phyloP scores from a whole-genome alignment of 78 protist species.

The Dictyostelium purpureum region DNA sequence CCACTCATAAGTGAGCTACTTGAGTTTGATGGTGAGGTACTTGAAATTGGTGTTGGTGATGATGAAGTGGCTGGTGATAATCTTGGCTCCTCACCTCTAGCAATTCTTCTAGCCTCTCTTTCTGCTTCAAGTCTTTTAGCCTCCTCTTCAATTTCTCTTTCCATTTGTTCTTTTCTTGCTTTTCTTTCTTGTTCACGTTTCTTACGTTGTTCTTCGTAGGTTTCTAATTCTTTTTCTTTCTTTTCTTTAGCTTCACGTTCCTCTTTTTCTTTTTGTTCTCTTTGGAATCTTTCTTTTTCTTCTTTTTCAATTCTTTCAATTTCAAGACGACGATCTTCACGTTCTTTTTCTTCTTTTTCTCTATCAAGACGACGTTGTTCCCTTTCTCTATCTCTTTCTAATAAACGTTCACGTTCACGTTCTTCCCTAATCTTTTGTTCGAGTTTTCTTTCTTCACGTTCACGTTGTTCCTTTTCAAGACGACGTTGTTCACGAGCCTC shows the following conservation, averaged over 20 bases:
- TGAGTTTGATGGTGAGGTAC: slow-evolving; percentile 6
- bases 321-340: slow-evolving; percentile 12
- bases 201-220: slow-evolving; percentile 20
- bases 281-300: background rate
- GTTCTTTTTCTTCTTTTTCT: slow-evolving; percentile 25
- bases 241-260: slow-evolving; percentile 34
- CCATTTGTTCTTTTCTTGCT: slow-evolving; percentile 50
- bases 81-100: slow-evolving; percentile 16
- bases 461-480: slow-evolving; percentile 11
- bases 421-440: slow-evolving; percentile 17
- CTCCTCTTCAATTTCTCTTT: slow-evolving; percentile 45
- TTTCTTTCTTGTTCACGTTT: slow-evolving; percentile 47
- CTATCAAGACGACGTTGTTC: slow-evolving; percentile 39
- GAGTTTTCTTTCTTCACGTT: slow-evolving; percentile 22
- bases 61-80: background rate
- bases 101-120: slow-evolving; percentile 13
- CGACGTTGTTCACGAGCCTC: slow-evolving; percentile 14
- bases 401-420: slow-evolving; percentile 16
- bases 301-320: background rate
- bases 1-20: background rate
- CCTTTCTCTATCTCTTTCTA: background rate
- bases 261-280: background rate
- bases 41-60: background rate
- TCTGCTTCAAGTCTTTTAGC: slow-evolving; percentile 15
- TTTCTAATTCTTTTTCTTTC: slow-evolving; percentile 24